phyloP scores from a whole-genome alignment of 495 filamentous ascomycete species.

The Penicillium robsamsonii region DNA sequence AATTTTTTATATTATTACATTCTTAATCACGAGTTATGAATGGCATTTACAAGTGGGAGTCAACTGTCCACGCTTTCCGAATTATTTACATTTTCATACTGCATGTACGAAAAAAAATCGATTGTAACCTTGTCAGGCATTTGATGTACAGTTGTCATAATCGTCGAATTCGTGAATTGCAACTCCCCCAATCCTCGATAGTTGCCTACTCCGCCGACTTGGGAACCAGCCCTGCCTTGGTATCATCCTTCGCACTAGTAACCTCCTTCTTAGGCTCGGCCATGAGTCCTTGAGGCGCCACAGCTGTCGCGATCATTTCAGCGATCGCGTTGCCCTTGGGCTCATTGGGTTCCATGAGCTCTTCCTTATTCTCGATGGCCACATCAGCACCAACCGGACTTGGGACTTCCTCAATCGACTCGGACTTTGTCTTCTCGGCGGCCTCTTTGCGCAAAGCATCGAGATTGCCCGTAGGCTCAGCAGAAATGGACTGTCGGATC shows the following conservation, averaged over 20 bases:
- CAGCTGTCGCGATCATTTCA: conserved; percentile 10
- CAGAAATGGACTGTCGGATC: conserved; percentile 40
- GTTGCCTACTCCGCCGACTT: conserved; percentile 17
- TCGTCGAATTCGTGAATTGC: conserved; percentile 10
- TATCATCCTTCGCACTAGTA: conserved; percentile 12
- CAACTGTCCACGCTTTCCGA: conserved; percentile 3
- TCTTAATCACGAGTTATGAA: conserved; percentile 28
- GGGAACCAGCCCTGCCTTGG: conserved; percentile 9
- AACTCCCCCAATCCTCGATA: conserved; percentile 1
- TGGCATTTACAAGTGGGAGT: conserved; percentile 18
- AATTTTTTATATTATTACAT: conserved; percentile 12
- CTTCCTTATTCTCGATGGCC: conserved; percentile 9
- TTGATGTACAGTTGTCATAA: conserved; percentile 11
- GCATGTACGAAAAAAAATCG: background rate
- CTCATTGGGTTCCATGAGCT: conserved; percentile 14
- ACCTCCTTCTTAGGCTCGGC: conserved; percentile 10
- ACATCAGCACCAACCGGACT: conserved; percentile 10
- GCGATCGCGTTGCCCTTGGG: conserved; percentile 9
- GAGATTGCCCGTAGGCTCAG: conserved; percentile 16
- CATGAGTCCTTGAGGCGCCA: conserved; percentile 1
- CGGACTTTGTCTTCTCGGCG: conserved; percentile 18
- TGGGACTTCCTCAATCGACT: conserved; percentile 22
- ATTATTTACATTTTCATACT: conserved; percentile 7
- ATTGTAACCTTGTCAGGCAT: background rate
- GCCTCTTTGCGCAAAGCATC: conserved; percentile 32